Conservation (phyloP, 345 rosid genomes). For the Boechera divaricarpa region DNA sequence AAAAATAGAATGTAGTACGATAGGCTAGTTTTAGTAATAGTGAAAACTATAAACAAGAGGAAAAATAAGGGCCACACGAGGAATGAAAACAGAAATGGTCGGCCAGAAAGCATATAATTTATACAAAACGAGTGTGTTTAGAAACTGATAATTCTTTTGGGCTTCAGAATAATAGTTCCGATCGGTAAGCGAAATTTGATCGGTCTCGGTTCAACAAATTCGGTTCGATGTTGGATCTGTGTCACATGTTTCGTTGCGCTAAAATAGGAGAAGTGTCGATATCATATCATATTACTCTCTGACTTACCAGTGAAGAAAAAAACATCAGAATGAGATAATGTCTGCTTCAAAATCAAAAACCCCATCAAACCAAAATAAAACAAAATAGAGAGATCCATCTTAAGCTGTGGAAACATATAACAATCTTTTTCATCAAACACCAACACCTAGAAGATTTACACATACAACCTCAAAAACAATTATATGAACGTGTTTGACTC, state of each 20-base stretch:
- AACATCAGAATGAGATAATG: not conserved
- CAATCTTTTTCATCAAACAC: slow-evolving; percentile 23
- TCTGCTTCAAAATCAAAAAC: slow-evolving; percentile 4
- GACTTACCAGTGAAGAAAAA: not conserved
- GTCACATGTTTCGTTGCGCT: not conserved
- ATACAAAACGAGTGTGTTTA: not conserved
- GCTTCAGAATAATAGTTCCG: not conserved
- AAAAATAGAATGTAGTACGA: slow-evolving; percentile 8
- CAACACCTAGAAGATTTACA: slow-evolving; percentile 37
- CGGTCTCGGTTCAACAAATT: not conserved
- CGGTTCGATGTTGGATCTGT: not conserved
- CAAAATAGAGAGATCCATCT: not conserved
- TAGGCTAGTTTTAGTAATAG: not conserved
- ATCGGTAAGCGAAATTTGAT: not conserved
- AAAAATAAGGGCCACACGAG: slow-evolving; percentile 31
- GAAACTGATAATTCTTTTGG: not conserved
- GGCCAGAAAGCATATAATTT: not conserved
- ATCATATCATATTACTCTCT: not conserved
- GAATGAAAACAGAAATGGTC: slow-evolving; percentile 5
- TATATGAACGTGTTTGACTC: slow-evolving; percentile 13
- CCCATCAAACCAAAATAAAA: not conserved
- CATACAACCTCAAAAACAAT: slow-evolving; percentile 22
- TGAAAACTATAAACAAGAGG: not conserved
- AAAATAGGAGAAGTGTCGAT: not conserved
- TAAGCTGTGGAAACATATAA: not conserved